Base-by-base conservation (phyloP, 176 grass and related monocot species). In the Carex kokanica region DNA sequence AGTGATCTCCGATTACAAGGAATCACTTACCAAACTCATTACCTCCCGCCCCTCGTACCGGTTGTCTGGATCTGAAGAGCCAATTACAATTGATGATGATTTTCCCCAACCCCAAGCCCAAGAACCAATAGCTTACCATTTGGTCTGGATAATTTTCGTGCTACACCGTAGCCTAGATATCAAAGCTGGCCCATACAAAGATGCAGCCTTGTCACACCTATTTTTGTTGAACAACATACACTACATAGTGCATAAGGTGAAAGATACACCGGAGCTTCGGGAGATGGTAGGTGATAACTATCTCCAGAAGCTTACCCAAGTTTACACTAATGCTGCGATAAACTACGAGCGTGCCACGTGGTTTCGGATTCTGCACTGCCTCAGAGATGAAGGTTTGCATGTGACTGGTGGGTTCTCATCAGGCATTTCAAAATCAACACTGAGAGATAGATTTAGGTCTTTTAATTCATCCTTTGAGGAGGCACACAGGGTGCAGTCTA, bases 141-240 rank as follows among this genome's bases (percentile, higher is more conserved):
- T 99, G 36, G 38, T 91, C 70, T 98, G 93, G 96, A 88, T 93
- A 68, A 93, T 95, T 55, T 91, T 90, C 55, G 86, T 99, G 83
- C 91, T 99, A 66, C 86, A 88, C 20, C 89, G 92, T 78, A 99
- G 94, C 62, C 91, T 99, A 40, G 88, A 95, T 82, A 87, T 86
- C 74, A 95, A 99, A 79, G 86, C 96, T 0, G 54, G 82, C 31
- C 91, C 93, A 81, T 99, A 99, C 89, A 93, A 87, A 86, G 92
- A 95, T 40, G 31, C 2, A 2, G 83, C 91, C 6, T 90, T 95
- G 8, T 95, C 83, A 12, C 91, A 95, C 56, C 79, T 99, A 67
- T 99, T 99, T 81, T 6, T 90, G 8, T 88, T 99, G 96, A 99
- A 99, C 86, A 99, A 99, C 84, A 87, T 90, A 36, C 96, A 99